Base-by-base conservation (phyloP, 768 basidiomycete species). In the Pulveroboletus sp. region DNA sequence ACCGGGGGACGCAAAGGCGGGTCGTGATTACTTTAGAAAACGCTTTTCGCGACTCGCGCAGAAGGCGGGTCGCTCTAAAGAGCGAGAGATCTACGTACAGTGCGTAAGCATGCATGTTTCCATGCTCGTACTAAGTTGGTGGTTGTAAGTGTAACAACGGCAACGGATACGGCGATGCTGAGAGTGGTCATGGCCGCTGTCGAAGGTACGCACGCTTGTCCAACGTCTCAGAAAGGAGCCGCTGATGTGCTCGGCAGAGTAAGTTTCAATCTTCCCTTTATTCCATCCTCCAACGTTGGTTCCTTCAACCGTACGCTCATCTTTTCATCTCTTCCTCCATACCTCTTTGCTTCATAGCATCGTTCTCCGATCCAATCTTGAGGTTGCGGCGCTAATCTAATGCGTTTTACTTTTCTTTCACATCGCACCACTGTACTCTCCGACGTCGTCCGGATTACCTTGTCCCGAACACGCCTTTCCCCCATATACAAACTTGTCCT, bases 151-250 rank as follows among this genome's bases (percentile, higher is more conserved):
- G 83, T 85, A 52, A 94, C 93, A 39, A 94, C 85, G 37, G 91
- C 93, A 31, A 92, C 92, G 18, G 92, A 94, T 72, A 93, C 91
- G 1, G 88, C 80, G 17, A 78, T 93, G 76, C 70, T 94, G 43
- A 76, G 87, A 59, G 89, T 94, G 17, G 89, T 97, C 14, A 95
- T 95, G 93, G 89, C 89, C 55, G 93, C 93, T 53, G 91, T 93
- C 44, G 89, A 93, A 93, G 91, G 90, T 90, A 55, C 59, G 82
- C 75, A 48, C 43, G 33, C 8, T 35, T 39, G 52, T 24, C 10
- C 24, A 21, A 12, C 6, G 6, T 39, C 9, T 33, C 3, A 42
- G 55, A n/a, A n/a, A 49, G 50, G 37, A 38, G 2, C 4, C 2
- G 33, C 60, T 59, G 50, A 63, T 55, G 27, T 49, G 48, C 57